Evolutionary conservation across 2,329 filamentous ascomycete species (phyloP), one percentile per base, ranked within the genome.

Genomic region (Colletotrichum kahawae): DNA sequence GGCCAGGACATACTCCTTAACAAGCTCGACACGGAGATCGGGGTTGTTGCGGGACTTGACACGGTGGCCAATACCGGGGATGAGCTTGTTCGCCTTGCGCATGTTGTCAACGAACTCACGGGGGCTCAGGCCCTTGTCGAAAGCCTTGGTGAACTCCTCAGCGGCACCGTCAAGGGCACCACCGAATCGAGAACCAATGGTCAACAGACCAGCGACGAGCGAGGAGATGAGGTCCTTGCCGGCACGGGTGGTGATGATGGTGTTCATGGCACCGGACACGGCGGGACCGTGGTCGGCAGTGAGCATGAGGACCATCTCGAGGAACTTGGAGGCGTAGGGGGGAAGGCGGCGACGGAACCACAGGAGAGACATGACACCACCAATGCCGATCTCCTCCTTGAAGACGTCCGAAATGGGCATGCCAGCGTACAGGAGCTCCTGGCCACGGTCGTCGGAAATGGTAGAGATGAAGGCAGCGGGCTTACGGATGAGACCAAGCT

Each of bases 371-470:
- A 99, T 99, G 89, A 99, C 97, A 94, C 97, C 97, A 85, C 97
- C 97, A 81, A 99, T 98, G 81, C 97, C 97, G 82, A 99, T 98
- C 81, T 98, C 96, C 90, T 99, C 97, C 86, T 89, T 95, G 94
- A 99, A 99, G 78, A 99, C 97, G 85, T 99, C 97, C n/a, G 97
- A 98, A 84, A 99, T 99, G 83, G 97, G 97, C 95, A 99, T 98
- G 84, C 97, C 97, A 79, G 97, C 97, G 87, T 99, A 99, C 80
- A 99, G 92, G 77, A 99, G 94, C 89, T 99, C 97, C 87, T 99
- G 97, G 79, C 97, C 97, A 95, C 97, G 97, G 90, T 99, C 97
- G 85, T 99, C 97, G 81, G 97, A 98, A 84, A 99, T 99, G 86
- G 97, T 99, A 81, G 97, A 99, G 87, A 99, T 99, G 91, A 99